Evolutionary conservation across 768 basidiomycete genomes (phyloP).

Genomic region (Nevesoporus exiguus): DNA sequence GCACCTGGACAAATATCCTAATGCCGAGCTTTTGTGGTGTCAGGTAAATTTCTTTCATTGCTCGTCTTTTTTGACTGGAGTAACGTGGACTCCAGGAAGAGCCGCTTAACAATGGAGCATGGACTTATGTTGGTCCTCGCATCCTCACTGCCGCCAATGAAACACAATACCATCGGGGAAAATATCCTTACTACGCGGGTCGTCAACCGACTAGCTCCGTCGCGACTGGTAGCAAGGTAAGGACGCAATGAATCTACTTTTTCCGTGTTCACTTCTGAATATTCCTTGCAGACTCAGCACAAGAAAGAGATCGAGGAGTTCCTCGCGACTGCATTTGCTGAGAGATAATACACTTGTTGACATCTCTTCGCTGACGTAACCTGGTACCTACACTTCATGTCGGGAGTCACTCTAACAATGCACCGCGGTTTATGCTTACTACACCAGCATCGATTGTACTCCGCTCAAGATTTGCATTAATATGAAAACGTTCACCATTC

Average conservation of each 20-base stretch:
- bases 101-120: slow-evolving; percentile 95
- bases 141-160: slow-evolving; percentile 90
- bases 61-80: neutral
- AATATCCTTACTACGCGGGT: slow-evolving; percentile 90
- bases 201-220: slow-evolving; percentile 90
- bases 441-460: too few relatives aligned
- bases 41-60: slow-evolving; percentile 46
- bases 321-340: slow-evolving; percentile 56
- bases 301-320: slow-evolving; percentile 89
- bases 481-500: too few relatives aligned
- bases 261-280: neutral
- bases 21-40: slow-evolving; percentile 90
- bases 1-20: slow-evolving; percentile 94
- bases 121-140: slow-evolving; percentile 93
- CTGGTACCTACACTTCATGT: too few relatives aligned
- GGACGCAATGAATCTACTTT: slow-evolving; percentile 3
- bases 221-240: slow-evolving; percentile 87
- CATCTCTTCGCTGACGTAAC: too few relatives aligned
- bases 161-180: slow-evolving; percentile 87
- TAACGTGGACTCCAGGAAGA: slow-evolving; percentile 58
- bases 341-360: too few relatives aligned
- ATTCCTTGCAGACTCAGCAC: slow-evolving; percentile 56
- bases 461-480: too few relatives aligned
- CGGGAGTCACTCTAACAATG: too few relatives aligned
- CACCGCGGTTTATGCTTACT: too few relatives aligned